Conservation (phyloP, 805 yeast genomes). For the Lachancea waltii region DNA sequence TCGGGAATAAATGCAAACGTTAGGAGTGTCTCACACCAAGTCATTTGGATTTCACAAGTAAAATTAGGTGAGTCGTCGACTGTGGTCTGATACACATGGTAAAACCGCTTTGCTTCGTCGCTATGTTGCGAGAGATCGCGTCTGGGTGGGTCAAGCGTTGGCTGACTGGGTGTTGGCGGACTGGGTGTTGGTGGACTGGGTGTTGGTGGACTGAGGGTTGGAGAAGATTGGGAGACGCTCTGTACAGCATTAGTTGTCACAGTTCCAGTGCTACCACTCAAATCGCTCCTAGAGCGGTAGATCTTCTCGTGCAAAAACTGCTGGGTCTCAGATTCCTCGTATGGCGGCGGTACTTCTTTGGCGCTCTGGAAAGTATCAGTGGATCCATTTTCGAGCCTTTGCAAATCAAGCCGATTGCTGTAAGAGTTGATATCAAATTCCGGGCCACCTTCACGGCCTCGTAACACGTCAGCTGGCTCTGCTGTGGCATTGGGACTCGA, state of each 20-base stretch:
- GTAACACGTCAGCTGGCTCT: too few relatives aligned
- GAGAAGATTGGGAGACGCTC: too few relatives aligned
- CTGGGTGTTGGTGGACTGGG: not conserved
- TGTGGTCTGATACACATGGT: conserved; percentile 20
- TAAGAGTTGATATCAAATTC: too few relatives aligned
- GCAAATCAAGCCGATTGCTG: too few relatives aligned
- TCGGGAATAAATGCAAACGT: conserved; percentile 40
- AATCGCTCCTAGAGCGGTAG: conserved; percentile 10
- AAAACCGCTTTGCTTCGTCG: conserved; percentile 19
- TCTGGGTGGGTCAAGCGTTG: not conserved
- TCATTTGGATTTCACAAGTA: conserved; percentile 49
- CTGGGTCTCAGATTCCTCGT: conserved; percentile 16
- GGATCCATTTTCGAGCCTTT: conserved; percentile 7
- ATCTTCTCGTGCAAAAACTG: conserved; percentile 16
- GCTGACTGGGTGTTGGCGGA: not conserved
- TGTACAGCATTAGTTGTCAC: too few relatives aligned
- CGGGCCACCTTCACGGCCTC: too few relatives aligned
- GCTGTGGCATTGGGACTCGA: too few relatives aligned
- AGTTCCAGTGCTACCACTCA: too few relatives aligned
- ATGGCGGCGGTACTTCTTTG: conserved; percentile 16
- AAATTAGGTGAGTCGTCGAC: conserved; percentile 30
- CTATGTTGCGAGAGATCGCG: conserved; percentile 18
- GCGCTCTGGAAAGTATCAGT: conserved; percentile 9
- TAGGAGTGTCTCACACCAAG: conserved; percentile 54
- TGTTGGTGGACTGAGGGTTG: not conserved